Base-by-base conservation (phyloP, 2,329 filamentous ascomycete genomes). In the Ophiostoma himal-ulmi region DNA sequence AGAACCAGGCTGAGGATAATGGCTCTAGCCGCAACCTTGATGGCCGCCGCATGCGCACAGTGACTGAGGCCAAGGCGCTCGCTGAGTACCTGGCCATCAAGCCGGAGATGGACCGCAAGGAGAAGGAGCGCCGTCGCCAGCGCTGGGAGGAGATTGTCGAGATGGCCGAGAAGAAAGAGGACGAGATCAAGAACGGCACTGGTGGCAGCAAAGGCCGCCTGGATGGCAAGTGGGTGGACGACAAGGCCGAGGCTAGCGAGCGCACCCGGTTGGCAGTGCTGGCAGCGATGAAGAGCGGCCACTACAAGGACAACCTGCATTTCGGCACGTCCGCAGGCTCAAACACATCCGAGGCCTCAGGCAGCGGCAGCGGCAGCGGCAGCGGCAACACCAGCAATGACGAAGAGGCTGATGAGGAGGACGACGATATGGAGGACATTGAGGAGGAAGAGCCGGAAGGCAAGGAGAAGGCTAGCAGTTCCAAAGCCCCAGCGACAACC, bases 11-110 rank as follows among this genome's bases (percentile, higher is more conserved):
- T 69, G 93, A 96, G 52, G 89, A 93, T 73, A 94, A 96, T 76
- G 94, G 89, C 34, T 97, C 94, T 2, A 97, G 92, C 77, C 89
- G 95, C 73, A 99, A 98, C 75, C 84, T 99, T 1, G 95, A 98
- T 76, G 95, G 95, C 0, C 89, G 95, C 30, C 87, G 95, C 70
- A 80, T 99, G 70, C 89, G 96, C 68, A 98, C 95, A 1, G 92
- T 98, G 37, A 94, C 91, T 52, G 95, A 99, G 78, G 95, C 95
- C 44, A 99, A 99, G 80, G 92, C 93, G 1, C 83, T 99, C 26
- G 95, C 96, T 0, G 94, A 98, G 78, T 98, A 97, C 76, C 85
- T 98, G 1, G 93, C 94, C 1, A 91, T 96, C 75, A 97, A 98
- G 78, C 95, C 96, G 0, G 94, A 97, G 72, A 97, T 99, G 94